phyloP scores from a whole-genome alignment of 768 basidiomycete species.

The Gloeophyllum trabeum region DNA sequence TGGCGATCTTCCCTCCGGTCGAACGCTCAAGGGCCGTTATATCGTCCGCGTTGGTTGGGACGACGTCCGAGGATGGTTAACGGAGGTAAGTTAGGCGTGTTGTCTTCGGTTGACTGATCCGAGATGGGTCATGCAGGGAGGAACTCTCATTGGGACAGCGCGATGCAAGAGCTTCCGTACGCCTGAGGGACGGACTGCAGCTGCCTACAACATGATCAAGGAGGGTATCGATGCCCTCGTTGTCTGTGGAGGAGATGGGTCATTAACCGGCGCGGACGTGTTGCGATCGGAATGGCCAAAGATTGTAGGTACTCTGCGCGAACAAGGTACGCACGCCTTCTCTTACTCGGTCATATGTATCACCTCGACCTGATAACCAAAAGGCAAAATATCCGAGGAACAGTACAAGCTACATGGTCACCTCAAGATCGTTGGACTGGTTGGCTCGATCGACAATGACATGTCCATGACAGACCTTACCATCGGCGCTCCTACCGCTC shows the following conservation, averaged over 20 bases:
- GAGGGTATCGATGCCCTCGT: conserved; percentile 96
- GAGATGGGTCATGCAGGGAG: conserved; percentile 52
- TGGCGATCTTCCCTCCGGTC: conserved; percentile 52
- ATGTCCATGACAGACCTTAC: conserved; percentile 98
- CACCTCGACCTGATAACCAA: not conserved
- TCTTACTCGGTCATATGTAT: not conserved
- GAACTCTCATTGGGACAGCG: conserved; percentile 94
- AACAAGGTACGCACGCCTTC: conserved; percentile 31
- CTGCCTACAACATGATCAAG: conserved; percentile 84
- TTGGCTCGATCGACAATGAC: conserved; percentile 98
- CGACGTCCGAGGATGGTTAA: conserved; percentile 92
- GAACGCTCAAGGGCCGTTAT: conserved; percentile 80
- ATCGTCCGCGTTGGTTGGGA: conserved; percentile 97
- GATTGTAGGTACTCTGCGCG: conserved; percentile 59
- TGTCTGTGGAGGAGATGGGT: conserved; percentile 96
- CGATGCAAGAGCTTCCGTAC: conserved; percentile 80
- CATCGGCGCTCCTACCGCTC: conserved; percentile 90
- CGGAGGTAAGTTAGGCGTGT: conserved; percentile 43
- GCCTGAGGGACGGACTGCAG: conserved; percentile 76
- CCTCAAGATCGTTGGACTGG: conserved; percentile 94
- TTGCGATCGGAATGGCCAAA: conserved; percentile 91
- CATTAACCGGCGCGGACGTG: conserved; percentile 89
- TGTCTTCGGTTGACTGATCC: conserved; percentile 1
- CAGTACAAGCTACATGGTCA: conserved; percentile 67
- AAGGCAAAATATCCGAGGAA: conserved; percentile 65